A percentile compares a stretch with the other conserved stretches of the same genome.
phyloP scores from a whole-genome alignment of 1,284 basidiomycete genomes.

The Apiotrichum laibachii region DNA sequence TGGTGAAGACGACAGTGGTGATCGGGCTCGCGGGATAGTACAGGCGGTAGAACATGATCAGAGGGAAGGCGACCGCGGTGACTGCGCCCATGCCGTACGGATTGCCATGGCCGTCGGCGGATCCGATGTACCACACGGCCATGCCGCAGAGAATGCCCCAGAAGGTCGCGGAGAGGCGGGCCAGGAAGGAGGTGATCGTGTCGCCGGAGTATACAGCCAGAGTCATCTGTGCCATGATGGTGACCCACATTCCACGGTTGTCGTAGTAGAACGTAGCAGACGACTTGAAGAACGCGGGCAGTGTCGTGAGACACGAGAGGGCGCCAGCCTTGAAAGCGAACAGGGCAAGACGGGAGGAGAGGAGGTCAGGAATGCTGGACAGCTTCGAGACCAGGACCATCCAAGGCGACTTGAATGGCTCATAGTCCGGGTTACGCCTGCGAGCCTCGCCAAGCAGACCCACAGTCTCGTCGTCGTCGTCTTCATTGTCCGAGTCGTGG shows the following conservation, averaged over 20 bases:
- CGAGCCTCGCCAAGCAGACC: slow-evolving; percentile 37
- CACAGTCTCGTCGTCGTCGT: slow-evolving; percentile 22
- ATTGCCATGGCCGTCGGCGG: slow-evolving; percentile 64
- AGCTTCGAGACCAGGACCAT: slow-evolving; percentile 41
- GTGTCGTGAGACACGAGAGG: slow-evolving; percentile 57
- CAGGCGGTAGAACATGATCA: slow-evolving; percentile 56
- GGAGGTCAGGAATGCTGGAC: slow-evolving; percentile 28
- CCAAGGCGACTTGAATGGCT: slow-evolving; percentile 37
- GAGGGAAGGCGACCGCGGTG: slow-evolving; percentile 67
- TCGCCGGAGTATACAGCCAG: slow-evolving; percentile 56
- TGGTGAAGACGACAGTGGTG: slow-evolving; percentile 68
- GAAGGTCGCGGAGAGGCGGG: slow-evolving; percentile 66
- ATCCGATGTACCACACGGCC: slow-evolving; percentile 61
- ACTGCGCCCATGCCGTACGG: slow-evolving; percentile 69
- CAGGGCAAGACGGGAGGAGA: slow-evolving; percentile 52
- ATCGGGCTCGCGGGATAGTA: slow-evolving; percentile 73
- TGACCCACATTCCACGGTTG: slow-evolving; percentile 45
- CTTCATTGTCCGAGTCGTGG: slow-evolving; percentile 25
- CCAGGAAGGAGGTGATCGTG: slow-evolving; percentile 66
- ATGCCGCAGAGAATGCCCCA: slow-evolving; percentile 67
- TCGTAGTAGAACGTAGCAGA: slow-evolving; percentile 47
- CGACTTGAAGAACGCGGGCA: slow-evolving; percentile 41
- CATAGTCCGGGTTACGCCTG: slow-evolving; percentile 49
- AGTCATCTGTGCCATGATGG: slow-evolving; percentile 35
- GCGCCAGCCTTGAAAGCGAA: slow-evolving; percentile 77